These are phyloP conservation scores for Macrophomina phaseolina DNA, from an alignment of 2,329 filamentous ascomycete species.

Conservation along the genomic window DNA sequence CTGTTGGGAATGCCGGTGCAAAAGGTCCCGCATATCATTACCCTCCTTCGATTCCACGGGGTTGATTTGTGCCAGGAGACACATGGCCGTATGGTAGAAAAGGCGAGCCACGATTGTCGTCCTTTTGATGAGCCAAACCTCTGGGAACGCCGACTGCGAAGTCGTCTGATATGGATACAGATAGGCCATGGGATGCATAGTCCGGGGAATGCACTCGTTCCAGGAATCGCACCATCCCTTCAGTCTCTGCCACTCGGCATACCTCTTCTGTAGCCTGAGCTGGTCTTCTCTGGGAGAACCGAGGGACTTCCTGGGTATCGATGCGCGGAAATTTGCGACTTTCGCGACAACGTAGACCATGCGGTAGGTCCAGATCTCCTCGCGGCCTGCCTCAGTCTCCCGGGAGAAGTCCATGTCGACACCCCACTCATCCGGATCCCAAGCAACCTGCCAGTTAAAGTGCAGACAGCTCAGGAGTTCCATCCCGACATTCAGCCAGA, in stretches of 20 bases:
- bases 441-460: slow-evolving; percentile 84
- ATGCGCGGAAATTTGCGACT: slow-evolving; percentile 81
- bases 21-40: slow-evolving; percentile 72
- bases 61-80: slow-evolving; percentile 79
- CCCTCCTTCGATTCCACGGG: slow-evolving; percentile 67
- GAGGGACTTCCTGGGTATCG: slow-evolving; percentile 66
- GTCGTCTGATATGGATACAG: slow-evolving; percentile 70
- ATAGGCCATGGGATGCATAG: slow-evolving; percentile 86
- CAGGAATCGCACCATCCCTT: slow-evolving; percentile 83
- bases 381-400: slow-evolving; percentile 64
- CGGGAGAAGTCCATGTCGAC: slow-evolving; percentile 76
- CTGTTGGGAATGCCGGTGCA: slow-evolving; percentile 77
- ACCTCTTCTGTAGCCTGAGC: slow-evolving; percentile 66
- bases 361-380: slow-evolving; percentile 86
- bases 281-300: slow-evolving; percentile 65
- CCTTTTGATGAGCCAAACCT: slow-evolving; percentile 86
- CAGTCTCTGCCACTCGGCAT: slow-evolving; percentile 79
- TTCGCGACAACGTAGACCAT: slow-evolving; percentile 90
- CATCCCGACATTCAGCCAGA: slow-evolving; percentile 92
- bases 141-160: slow-evolving; percentile 78
- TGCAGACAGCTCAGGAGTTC: slow-evolving; percentile 88
- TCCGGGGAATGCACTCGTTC: slow-evolving; percentile 77
- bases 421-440: slow-evolving; percentile 90
- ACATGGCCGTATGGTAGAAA: slow-evolving; percentile 88
- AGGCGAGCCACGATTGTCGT: slow-evolving; percentile 80